A percentile compares a stretch with the other conserved stretches of the same genome.
These are phyloP conservation scores for Calonectria fujianensis DNA, from an alignment of 2,329 filamentous ascomycete genomes.

Conservation along the genomic window DNA sequence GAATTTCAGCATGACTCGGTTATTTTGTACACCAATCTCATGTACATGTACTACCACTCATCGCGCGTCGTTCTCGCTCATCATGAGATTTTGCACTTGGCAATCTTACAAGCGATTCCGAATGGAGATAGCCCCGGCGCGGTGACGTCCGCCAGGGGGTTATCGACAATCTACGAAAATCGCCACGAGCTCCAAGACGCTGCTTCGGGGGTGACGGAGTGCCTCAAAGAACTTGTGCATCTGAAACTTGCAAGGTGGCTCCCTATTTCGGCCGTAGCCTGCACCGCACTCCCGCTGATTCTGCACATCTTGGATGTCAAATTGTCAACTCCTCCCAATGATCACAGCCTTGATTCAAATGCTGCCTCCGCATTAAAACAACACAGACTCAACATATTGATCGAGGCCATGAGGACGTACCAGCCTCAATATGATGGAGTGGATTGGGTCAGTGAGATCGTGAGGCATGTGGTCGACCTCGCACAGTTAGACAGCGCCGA, in stretches of 20 bases:
- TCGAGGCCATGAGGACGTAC: constrained; percentile 68
- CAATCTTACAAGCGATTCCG: constrained; percentile 62
- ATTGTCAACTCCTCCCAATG: constrained; percentile 52
- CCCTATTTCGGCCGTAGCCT: constrained; percentile 66
- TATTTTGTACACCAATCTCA: constrained; percentile 67
- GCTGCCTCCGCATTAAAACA: constrained; percentile 63
- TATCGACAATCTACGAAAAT: constrained; percentile 63
- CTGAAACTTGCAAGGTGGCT: constrained; percentile 67
- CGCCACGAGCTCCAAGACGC: constrained; percentile 67
- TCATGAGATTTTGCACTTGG: constrained; percentile 67
- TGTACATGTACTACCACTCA: constrained; percentile 72
- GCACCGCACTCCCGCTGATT: constrained; percentile 59
- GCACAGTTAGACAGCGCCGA: constrained; percentile 61
- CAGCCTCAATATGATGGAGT: constrained; percentile 68
- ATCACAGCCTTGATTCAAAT: constrained; percentile 38
- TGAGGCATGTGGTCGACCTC: constrained; percentile 65
- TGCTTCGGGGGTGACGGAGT: constrained; percentile 65
- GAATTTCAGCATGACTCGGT: constrained; percentile 64
- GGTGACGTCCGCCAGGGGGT: constrained; percentile 48
- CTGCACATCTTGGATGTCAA: constrained; percentile 61
- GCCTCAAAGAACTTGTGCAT: constrained; percentile 68
- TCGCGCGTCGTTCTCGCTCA: constrained; percentile 65
- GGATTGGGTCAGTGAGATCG: constrained; percentile 66
- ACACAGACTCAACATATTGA: constrained; percentile 65
- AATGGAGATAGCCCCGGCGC: constrained; percentile 56